Percentiles rank a stretch among this genome's conserved stretches.
Conservation (phyloP, 495 filamentous ascomycete genomes). For the Hypomontagnella submonticulosa region DNA sequence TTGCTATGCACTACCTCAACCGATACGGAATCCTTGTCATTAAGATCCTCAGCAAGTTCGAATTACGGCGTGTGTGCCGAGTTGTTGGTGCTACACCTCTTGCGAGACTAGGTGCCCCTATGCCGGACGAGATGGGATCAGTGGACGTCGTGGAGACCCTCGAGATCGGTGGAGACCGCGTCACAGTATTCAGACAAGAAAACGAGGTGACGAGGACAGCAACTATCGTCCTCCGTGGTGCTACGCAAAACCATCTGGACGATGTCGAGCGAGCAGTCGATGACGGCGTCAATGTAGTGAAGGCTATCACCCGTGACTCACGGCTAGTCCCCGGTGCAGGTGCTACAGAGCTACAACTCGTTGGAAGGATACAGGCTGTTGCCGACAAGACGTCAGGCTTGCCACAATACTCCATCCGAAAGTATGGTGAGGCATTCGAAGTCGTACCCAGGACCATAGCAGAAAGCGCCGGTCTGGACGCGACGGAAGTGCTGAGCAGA, state of each 20-base stretch:
- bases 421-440: constrained; percentile 98
- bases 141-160: constrained; percentile 96
- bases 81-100: constrained; percentile 97
- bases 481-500: constrained; percentile 90
- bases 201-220: constrained; percentile 90
- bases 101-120: constrained; percentile 93
- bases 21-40: constrained; percentile 94
- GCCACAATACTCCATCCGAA: constrained; percentile 94
- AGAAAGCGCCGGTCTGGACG: constrained; percentile 93
- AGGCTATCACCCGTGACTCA: constrained; percentile 94
- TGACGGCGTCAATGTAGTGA: constrained; percentile 98
- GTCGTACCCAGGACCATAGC: constrained; percentile 93
- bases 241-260: constrained; percentile 97
- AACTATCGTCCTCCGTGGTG: constrained; percentile 93
- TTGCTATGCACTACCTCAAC: constrained; percentile 97
- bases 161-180: constrained; percentile 98
- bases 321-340: constrained; percentile 94
- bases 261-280: constrained; percentile 98
- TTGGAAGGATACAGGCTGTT: constrained; percentile 87
- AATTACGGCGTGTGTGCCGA: constrained; percentile 90
- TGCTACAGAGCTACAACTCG: constrained; percentile 93
- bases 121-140: constrained; percentile 99
- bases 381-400: constrained; percentile 93
- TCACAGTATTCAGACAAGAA: constrained; percentile 98
- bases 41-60: constrained; percentile 98